phyloP scores from a whole-genome alignment of 2,329 filamentous ascomycete species.

The Pezicula radicicola region DNA sequence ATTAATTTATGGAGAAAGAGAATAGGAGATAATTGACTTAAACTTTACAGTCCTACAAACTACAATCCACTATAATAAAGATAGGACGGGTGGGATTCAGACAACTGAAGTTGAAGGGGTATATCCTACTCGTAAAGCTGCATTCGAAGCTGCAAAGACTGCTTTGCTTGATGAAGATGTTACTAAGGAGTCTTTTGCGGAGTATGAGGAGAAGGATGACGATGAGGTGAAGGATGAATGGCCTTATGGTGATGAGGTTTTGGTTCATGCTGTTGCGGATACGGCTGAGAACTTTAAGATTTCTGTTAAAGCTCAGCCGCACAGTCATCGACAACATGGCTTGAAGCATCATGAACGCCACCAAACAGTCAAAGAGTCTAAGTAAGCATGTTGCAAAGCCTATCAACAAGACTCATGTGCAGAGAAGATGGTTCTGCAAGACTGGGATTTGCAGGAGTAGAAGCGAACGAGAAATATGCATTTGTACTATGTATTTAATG shows the following conservation, averaged over 20 bases:
- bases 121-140: constrained; percentile 31
- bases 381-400: too few species aligned
- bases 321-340: not conserved
- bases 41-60: constrained; percentile 33
- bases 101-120: constrained; percentile 36
- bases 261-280: constrained; percentile 39
- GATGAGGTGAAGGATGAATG: constrained; percentile 27
- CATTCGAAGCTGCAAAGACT: constrained; percentile 31
- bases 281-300: constrained; percentile 39
- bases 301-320: constrained; percentile 30
- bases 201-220: constrained; percentile 33
- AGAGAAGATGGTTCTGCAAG: too few species aligned
- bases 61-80: constrained; percentile 37
- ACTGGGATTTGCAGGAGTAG: too few species aligned
- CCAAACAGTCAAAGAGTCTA: too few species aligned
- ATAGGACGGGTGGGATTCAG: constrained; percentile 32
- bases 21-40: too few species aligned
- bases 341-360: too few species aligned
- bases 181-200: constrained; percentile 31
- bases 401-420: too few species aligned
- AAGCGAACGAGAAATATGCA: too few species aligned
- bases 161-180: constrained; percentile 28
- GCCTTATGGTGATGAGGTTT: constrained; percentile 42
- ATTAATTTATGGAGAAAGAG: too few species aligned
- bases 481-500: too few species aligned